Percentiles rank a stretch among this genome's conserved stretches.
phyloP scores from a whole-genome alignment of 257 asterid genomes.

The Solanum microdontum region DNA sequence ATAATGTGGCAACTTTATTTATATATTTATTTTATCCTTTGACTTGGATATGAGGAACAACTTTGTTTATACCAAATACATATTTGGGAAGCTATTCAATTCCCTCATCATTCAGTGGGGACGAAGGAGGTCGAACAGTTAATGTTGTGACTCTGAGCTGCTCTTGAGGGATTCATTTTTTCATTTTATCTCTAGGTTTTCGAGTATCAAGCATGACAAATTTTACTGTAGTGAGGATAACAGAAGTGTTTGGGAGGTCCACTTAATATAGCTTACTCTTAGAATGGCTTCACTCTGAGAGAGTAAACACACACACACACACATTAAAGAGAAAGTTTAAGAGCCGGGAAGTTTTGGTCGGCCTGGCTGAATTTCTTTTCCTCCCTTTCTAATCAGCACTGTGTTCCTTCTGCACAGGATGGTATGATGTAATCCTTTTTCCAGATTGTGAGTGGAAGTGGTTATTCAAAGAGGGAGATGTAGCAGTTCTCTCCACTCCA shows the following conservation, averaged over 20 bases:
- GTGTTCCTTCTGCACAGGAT: constrained; percentile 36
- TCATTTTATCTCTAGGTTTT: neutral
- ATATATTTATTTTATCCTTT: neutral
- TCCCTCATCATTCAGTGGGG: neutral
- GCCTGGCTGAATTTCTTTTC: neutral
- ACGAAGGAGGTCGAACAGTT: neutral
- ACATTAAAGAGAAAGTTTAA: neutral
- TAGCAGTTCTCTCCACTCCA: constrained; percentile 92
- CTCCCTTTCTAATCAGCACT: neutral
- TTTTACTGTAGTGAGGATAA: neutral
- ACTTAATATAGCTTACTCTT: neutral
- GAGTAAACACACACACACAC: neutral
- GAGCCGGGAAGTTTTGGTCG: neutral
- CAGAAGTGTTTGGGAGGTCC: neutral
- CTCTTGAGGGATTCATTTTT: neutral
- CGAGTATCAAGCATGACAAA: neutral
- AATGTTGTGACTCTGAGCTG: neutral
- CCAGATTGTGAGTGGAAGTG: constrained; percentile 73
- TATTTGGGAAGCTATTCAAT: neutral
- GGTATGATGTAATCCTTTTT: constrained; percentile 82
- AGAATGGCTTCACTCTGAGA: neutral
- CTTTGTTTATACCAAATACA: neutral
- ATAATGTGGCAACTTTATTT: constrained; percentile 6
- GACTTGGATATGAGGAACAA: neutral
- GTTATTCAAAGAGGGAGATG: constrained; percentile 97